Percentiles rank a stretch among this genome's conserved stretches.
phyloP scores from a whole-genome alignment of 2,329 filamentous ascomycete genomes.

The Truncatella angustata region DNA sequence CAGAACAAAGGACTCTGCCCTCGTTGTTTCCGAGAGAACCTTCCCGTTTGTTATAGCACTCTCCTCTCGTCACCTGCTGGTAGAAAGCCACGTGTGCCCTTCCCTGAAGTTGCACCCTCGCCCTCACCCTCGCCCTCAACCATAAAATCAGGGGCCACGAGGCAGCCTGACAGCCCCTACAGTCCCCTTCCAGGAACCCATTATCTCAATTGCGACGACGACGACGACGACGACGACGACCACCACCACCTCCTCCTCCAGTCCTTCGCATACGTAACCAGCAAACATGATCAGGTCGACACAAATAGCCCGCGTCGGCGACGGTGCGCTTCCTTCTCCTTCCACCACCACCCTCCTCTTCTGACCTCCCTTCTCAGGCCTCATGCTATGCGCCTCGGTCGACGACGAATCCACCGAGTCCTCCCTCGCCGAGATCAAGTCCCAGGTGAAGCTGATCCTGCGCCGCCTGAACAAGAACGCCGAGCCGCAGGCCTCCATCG shows the following conservation, averaged over 20 bases:
- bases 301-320: slow-evolving; percentile 81
- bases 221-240: no score
- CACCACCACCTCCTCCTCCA: no score
- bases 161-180: no score
- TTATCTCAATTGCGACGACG: no score
- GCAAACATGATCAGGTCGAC: slow-evolving; percentile 85
- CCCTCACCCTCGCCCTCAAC: background rate
- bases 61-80: background rate
- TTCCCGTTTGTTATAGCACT: no score
- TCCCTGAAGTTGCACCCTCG: background rate
- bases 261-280: background rate
- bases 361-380: slow-evolving; percentile 53
- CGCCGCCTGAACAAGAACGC: slow-evolving; percentile 85
- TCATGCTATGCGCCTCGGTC: slow-evolving; percentile 91
- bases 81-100: slow-evolving; percentile 13
- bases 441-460: slow-evolving; percentile 86
- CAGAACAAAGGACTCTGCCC: no score
- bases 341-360: background rate
- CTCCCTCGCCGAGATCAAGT: slow-evolving; percentile 82
- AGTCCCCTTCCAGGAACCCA: no score
- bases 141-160: background rate
- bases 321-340: slow-evolving; percentile 56
- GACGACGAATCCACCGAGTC: slow-evolving; percentile 83
- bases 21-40: no score
- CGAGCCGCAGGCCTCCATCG: slow-evolving; percentile 88